Evolutionary conservation across 306 rosid species (phyloP), one percentile per base, ranked within the genome.

Genomic region (Prosopis cineraria): DNA sequence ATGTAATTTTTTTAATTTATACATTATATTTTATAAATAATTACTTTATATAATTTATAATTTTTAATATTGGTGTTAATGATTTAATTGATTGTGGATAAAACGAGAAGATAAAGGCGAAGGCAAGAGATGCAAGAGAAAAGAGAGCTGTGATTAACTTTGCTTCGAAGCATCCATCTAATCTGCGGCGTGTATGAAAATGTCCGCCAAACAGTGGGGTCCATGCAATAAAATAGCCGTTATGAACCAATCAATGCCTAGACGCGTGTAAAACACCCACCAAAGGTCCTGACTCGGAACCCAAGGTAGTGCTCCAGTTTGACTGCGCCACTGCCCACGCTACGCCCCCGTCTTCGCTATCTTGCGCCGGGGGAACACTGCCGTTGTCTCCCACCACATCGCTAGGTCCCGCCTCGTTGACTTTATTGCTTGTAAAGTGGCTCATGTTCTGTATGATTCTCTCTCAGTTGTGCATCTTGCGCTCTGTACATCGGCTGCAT

Each of bases 391-490:
- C 13, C 10, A 8, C 27, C 43, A 5, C 68, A 62, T 25, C 70
- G 2, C 17, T 29, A n/a, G 86, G 84, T 36, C 89, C 93, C 82
- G 70, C 59, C 0, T 45, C 78, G 91, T 91, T 91, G 96, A 89
- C 91, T 79, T 77, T n/a, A 34, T 39, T 52, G 55, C 59, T 64
- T 70, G 37, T 40, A 79, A 85, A 52, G 27, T 52, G 29, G 59
- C 29, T 20, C 7, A 76, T 24, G 31, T 9, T 10, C 6, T 48
- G 55, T 24, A 10, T 22, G 62, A 55, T 24, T 8, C 4, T 4
- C 31, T 3, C 62, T 78, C 47, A 37, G 3, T 3, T 3, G 30
- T n/a, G 45, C 8, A 6, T 33, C 25, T 17, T 63, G 10, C 22
- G 17, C 22, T 17, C 0, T 10, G 7, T 33, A n/a, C n/a, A n/a